Evolutionary conservation across 176 grass and related monocot genomes (phyloP), one percentile per base, ranked within the genome.

Genomic region (Eleusine indica): DNA sequence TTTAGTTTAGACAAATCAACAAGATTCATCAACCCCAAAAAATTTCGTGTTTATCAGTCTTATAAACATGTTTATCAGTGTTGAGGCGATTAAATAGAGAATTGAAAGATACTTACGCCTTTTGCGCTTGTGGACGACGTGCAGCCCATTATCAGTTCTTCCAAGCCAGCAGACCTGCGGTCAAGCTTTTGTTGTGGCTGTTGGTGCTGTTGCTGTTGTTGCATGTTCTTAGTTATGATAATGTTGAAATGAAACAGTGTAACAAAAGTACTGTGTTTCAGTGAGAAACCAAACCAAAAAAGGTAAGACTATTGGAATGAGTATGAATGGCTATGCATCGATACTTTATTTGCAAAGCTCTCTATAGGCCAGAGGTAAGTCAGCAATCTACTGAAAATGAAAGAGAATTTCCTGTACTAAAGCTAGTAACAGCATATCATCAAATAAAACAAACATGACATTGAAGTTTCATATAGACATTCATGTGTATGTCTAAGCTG

Each of bases 91-190:
- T 41, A 49, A 84, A 82, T 29, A 87, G 18, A 72, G 22, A 75
- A 79, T 12, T 22, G 57, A 2, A 82, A 70, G 77, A 38, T 63
- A 87, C 93, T 92, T 99, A 99, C 97, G 71, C 91, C 93, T 99
- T 91, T 99, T 54, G 89, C 76, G 60, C 86, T 75, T 47, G 89
- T 80, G 65, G 97, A 84, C 61, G 96, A 87, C 73, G 93, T 99
- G 89, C 97, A 99, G 65, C 97, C 91, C 93, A 92, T 92, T 77
- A 99, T 84, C 80, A 99, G 43, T 83, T 96, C 97, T 87, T 99
- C 97, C 81, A 94, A 83, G 80, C 97, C 93, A 30, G 93, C 89
- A 84, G 97, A 99, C 74, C 91, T 92, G 29, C 85, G 77, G 40
- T 94, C 97, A 86, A 92, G 78, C 75, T 99, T 94, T 62, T 94